phyloP scores from a whole-genome alignment of 2,329 filamentous ascomycete genomes.

The Alternaria arborescens region DNA sequence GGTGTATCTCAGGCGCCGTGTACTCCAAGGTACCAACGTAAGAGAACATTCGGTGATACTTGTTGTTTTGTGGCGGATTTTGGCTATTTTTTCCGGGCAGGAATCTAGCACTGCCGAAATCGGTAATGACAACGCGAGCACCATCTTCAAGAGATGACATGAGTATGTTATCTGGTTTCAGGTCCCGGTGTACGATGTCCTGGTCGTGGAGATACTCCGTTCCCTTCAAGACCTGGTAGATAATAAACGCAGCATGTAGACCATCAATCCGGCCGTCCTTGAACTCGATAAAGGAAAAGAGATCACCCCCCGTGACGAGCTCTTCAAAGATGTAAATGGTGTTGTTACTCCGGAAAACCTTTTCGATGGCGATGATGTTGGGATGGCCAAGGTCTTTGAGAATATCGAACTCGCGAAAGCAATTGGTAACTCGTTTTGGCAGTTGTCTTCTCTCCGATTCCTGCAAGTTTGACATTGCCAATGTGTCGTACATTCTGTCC shows the following conservation, averaged over 20 bases:
- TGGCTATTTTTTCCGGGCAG: conserved; percentile 31
- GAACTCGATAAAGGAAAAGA: conserved; percentile 66
- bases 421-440: conserved; percentile 37
- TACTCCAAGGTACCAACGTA: conserved; percentile 66
- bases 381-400: conserved; percentile 65
- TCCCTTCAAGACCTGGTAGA: conserved; percentile 65
- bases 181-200: conserved; percentile 67
- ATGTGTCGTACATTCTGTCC: conserved; percentile 30
- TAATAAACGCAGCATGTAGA: conserved; percentile 62
- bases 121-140: conserved; percentile 65
- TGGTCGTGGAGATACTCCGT: conserved; percentile 66
- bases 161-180: conserved; percentile 71
- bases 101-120: conserved; percentile 66
- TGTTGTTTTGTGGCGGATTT: conserved; percentile 2
- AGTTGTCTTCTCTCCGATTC: conserved; percentile 24
- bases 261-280: conserved; percentile 58
- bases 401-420: conserved; percentile 57
- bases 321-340: conserved; percentile 70
- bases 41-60: conserved; percentile 60
- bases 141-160: conserved; percentile 63
- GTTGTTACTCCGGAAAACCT: conserved; percentile 62
- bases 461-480: conserved; percentile 12
- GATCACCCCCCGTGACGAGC: conserved; percentile 66
- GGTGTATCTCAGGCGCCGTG: conserved; percentile 61
- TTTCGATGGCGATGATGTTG: conserved; percentile 67